Evolutionary conservation across 129 eudicot genomes (phyloP).

Genomic region (Arctium minus): DNA sequence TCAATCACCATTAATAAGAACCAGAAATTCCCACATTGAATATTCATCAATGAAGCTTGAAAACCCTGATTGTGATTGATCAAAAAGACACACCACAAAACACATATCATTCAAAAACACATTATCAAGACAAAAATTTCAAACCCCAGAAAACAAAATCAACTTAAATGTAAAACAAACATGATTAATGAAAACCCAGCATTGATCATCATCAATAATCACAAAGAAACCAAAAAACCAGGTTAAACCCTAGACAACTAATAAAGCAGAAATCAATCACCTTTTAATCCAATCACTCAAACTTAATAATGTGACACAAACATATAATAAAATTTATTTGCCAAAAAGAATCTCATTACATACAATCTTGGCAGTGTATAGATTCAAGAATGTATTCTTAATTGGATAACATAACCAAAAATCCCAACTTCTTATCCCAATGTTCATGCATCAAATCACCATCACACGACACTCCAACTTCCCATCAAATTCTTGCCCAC

Average conservation of each 20-base stretch:
- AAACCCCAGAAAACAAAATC: slow-evolving; percentile 12
- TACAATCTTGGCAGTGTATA: not conserved
- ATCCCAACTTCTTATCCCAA: slow-evolving; percentile 14
- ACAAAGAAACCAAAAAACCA: not conserved
- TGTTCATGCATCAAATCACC: slow-evolving; percentile 14
- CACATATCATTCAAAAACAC: not conserved
- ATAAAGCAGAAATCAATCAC: not conserved
- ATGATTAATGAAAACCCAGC: not conserved
- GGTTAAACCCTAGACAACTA: slow-evolving; percentile 12
- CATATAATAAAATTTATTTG: not conserved
- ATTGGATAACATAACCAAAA: slow-evolving; percentile 2
- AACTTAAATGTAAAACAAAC: not conserved
- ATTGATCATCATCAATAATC: not conserved
- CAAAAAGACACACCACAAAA: slow-evolving; percentile 16
- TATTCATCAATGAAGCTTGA: not conserved
- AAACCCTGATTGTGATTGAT: not conserved
- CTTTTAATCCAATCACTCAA: not conserved
- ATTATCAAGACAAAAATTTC: not conserved
- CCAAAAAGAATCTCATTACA: not conserved
- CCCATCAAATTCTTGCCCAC: slow-evolving; percentile 18
- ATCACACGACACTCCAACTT: not conserved
- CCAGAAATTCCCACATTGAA: not conserved
- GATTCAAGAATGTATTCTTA: not conserved
- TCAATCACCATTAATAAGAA: not conserved
- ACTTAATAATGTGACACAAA: not conserved